A percentile compares a stretch with the other conserved stretches of the same genome.
Evolutionary conservation across 129 eudicot species (phyloP).

Genomic region (Flaveria bidentis): DNA sequence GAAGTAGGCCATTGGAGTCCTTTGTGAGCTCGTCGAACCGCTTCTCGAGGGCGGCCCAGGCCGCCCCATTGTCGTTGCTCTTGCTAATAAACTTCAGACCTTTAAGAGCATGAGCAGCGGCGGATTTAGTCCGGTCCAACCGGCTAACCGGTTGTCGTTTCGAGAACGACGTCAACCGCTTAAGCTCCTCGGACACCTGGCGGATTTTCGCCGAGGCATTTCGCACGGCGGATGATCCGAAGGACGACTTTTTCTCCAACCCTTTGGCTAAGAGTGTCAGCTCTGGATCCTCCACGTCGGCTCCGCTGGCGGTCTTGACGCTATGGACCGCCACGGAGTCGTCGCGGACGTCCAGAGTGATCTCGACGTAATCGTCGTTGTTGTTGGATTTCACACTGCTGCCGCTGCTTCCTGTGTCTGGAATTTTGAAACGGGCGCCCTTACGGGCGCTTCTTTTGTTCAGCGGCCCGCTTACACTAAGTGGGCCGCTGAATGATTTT

Average conservation of each 20-base stretch:
- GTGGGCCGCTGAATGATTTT: conserved; percentile 62
- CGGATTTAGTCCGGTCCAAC: conserved; percentile 56
- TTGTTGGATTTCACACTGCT: background rate
- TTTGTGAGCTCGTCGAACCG: conserved; percentile 49
- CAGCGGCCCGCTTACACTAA: conserved; percentile 55
- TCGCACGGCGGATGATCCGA: conserved; percentile 49
- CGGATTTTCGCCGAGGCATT: conserved; percentile 54
- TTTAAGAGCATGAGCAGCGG: conserved; percentile 56
- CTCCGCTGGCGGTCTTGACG: conserved; percentile 66
- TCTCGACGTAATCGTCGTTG: conserved; percentile 59
- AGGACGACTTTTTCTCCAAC: conserved; percentile 59
- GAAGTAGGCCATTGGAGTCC: conserved; percentile 53
- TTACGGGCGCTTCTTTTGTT: conserved; percentile 50
- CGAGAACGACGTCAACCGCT: conserved; percentile 52
- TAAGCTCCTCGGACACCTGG: conserved; percentile 63
- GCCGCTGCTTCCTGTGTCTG: conserved; percentile 23
- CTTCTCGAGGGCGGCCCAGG: conserved; percentile 63
- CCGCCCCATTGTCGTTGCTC: conserved; percentile 51
- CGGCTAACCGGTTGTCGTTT: conserved; percentile 31
- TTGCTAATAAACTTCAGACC: conserved; percentile 67
- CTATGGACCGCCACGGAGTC: conserved; percentile 86
- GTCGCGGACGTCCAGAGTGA: conserved; percentile 75
- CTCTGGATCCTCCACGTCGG: conserved; percentile 61
- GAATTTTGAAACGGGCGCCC: conserved; percentile 54
- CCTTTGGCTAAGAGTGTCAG: conserved; percentile 53